Evolutionary conservation across 176 grass and related monocot genomes (phyloP), one percentile per base, ranked within the genome.

Genomic region (Aegilops tauschii): DNA sequence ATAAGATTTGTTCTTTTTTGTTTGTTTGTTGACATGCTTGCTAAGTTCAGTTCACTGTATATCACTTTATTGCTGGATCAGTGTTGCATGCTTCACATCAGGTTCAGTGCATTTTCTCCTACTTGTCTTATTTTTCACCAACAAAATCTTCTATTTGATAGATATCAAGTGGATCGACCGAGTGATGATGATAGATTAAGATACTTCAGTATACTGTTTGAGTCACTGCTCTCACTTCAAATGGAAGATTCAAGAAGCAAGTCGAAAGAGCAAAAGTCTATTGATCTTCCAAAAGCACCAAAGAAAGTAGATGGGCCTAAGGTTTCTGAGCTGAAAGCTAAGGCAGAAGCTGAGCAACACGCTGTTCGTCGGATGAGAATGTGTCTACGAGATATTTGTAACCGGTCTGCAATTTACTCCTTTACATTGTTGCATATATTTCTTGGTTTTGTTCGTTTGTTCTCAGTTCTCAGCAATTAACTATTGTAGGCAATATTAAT

Each of bases 361-460:
- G 90, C 97, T 73, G 81, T 99, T 89, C 97, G 97, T 39, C 92
- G 97, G 23, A 86, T 97, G 76, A 90, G 97, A 80, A 99, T 99
- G 97, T 99, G 97, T 82, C 92, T 99, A 28, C 87, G 97, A 80
- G 97, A 99, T 92, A 92, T 97, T 81, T 99, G 97, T 78, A 99
- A 99, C 78, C 85, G 97, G 97, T 99, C 45, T 89, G 91, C 36
- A 76, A 27, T 79, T 88, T 31, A 63, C 58, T 86, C 69, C 28
- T 80, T 75, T 65, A 35, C 39, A 12, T 4, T 67, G 25, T 65
- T 77, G 11, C 36, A 31, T 78, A 34, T 36, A 56, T 61, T 66
- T 76, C 62, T 59, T 6, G 29, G 25, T 56, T 85, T 77, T 82
- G 25, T 80, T 37, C 40, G 28, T 72, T 12, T 86, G 31, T 82